Percentiles rank a stretch among this genome's conserved stretches.
phyloP scores from a whole-genome alignment of 805 yeast species.

The Wickerhamiella nectarea region DNA sequence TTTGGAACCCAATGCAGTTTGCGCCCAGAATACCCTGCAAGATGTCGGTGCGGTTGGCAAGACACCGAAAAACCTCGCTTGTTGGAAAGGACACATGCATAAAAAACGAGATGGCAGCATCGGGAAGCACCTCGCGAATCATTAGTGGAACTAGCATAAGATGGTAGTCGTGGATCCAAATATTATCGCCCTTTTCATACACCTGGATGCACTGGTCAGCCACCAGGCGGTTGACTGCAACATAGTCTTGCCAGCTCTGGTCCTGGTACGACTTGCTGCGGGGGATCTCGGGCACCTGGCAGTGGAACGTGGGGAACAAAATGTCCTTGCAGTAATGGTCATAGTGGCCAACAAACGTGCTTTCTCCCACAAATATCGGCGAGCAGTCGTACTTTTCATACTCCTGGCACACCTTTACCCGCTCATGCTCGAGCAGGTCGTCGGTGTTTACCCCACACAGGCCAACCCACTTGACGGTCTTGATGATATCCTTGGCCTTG shows the following conservation, averaged over 20 bases:
- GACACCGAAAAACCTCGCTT: slow-evolving; percentile 84
- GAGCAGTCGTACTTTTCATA: slow-evolving; percentile 35
- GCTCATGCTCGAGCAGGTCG: slow-evolving; percentile 29
- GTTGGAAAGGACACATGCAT: slow-evolving; percentile 92
- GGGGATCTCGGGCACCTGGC: slow-evolving; percentile 92
- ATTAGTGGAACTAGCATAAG: slow-evolving; percentile 87
- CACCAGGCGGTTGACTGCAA: slow-evolving; percentile 77
- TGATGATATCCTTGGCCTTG: slow-evolving; percentile 23
- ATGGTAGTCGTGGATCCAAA: slow-evolving; percentile 98
- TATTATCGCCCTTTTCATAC: slow-evolving; percentile 68
- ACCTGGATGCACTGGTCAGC: slow-evolving; percentile 58
- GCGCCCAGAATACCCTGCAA: slow-evolving; percentile 81
- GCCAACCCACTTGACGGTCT: slow-evolving; percentile 65
- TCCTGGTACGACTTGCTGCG: slow-evolving; percentile 90
- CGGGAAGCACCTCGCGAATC: slow-evolving; percentile 60
- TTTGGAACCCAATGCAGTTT: slow-evolving; percentile 77
- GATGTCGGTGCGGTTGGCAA: slow-evolving; percentile 70
- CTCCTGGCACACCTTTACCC: slow-evolving; percentile 33
- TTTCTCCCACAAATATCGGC: slow-evolving; percentile 62
- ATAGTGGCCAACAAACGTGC: slow-evolving; percentile 80
- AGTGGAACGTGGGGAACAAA: slow-evolving; percentile 88
- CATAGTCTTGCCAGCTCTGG: slow-evolving; percentile 96
- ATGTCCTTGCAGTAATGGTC: slow-evolving; percentile 85
- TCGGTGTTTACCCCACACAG: slow-evolving; percentile 86
- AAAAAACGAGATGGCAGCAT: slow-evolving; percentile 82